Base-by-base conservation (phyloP, 495 filamentous ascomycete species). In the Penicillium coprophilum region DNA sequence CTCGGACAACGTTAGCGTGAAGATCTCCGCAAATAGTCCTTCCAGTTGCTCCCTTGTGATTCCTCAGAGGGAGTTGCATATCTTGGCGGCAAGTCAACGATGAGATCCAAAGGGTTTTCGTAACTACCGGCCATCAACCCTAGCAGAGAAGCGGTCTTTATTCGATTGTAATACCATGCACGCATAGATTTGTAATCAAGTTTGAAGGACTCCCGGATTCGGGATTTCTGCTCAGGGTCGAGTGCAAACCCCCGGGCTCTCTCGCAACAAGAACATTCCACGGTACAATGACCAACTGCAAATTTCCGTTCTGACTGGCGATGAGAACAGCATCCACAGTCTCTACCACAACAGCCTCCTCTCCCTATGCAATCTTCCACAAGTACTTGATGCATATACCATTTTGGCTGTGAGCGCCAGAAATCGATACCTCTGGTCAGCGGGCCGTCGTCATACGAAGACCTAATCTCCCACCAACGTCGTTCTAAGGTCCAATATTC, bases 361-460 rank as follows among this genome's bases (percentile, higher is more conserved):
- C 46, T 49, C 24, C 19, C 36, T 7, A 30, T 20, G 17, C 46
- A 56, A 36, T 56, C 54, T 32, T 56, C 32, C 11, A n/a, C 9
- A 38, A 56, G 54, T 19, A 50, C 46, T 30, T 13, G 46, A 32
- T 56, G 46, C 34, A 56, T 49, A 5, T 56, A 56, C 54, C 46
- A 56, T 31, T 39, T 43, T 21, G 46, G 45, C 28, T 56, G 32
- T 36, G 46, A 50, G 15, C 54, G 45, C 46, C 46, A 56, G 20
- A 50, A 39, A 6, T 56, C 34, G 17, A 56, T 55, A 28, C 44
- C 53, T 38, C 44, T 43, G 11, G 31, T 47, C 13, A 55, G 31
- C 19, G 44, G 41, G 31, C 41, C 8, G 21, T 55, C 44, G 1
- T 23, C 0, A 44, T 27, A 47, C n/a, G 44, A 55, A 31, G 44